Conservation (phyloP, 2,329 filamentous ascomycete species). For the Neofusicoccum parvum region DNA sequence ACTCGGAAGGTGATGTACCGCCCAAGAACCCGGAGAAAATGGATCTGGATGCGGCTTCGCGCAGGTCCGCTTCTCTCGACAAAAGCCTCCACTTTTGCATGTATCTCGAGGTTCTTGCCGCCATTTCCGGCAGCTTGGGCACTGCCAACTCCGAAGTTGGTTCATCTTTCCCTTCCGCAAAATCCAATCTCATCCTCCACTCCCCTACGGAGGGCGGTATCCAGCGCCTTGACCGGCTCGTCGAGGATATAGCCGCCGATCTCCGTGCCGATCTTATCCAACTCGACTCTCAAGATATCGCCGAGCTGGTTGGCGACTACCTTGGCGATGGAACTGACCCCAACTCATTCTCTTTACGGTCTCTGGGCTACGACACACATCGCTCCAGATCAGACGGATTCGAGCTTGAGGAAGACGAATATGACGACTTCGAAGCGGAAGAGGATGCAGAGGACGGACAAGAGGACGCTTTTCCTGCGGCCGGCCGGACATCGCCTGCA, state of each 20-base stretch:
- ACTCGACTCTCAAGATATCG: constrained; percentile 70
- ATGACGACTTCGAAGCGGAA: constrained; percentile 49
- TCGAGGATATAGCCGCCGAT: constrained; percentile 63
- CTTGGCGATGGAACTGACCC: constrained; percentile 63
- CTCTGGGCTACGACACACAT: constrained; percentile 57
- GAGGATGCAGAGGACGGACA: constrained; percentile 42
- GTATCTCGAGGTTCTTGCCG: constrained; percentile 49
- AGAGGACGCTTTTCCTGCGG: not conserved
- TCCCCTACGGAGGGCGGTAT: constrained; percentile 61
- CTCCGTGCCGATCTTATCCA: constrained; percentile 68
- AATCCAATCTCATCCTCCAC: constrained; percentile 61
- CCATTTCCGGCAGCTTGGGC: constrained; percentile 53
- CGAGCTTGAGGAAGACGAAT: constrained; percentile 48
- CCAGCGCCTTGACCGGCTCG: constrained; percentile 59
- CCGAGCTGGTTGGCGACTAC: constrained; percentile 69
- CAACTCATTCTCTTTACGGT: constrained; percentile 46
- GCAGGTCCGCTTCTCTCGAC: not conserved
- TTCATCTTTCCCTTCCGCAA: constrained; percentile 50
- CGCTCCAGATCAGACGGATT: constrained; percentile 28
- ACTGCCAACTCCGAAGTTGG: constrained; percentile 37
- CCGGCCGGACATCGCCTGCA: not conserved
- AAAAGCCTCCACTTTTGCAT: constrained; percentile 4
- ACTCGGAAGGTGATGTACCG: not conserved
- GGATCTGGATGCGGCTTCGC: not conserved
- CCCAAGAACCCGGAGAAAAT: not conserved